These are phyloP conservation scores for Termitomyces sp. DNA, from an alignment of 768 basidiomycete genomes.

Conservation along the genomic window DNA sequence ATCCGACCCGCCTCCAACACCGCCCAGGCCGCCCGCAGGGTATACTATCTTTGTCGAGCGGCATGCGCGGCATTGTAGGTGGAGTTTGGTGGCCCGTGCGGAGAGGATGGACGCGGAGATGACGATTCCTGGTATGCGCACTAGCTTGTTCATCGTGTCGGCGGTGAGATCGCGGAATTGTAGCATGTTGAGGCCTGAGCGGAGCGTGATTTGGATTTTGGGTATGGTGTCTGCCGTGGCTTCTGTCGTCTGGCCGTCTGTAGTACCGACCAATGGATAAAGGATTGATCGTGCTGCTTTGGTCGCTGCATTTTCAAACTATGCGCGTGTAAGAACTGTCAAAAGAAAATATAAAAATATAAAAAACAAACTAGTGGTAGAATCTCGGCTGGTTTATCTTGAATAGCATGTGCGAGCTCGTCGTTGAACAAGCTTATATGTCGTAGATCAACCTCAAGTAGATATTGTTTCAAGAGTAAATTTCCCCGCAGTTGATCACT, in stretches of 20 bases:
- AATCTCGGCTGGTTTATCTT: constrained; percentile 85
- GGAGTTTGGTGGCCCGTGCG: constrained; percentile 87
- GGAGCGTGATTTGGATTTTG: constrained; percentile 82
- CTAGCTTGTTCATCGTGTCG: constrained; percentile 91
- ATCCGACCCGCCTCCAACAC: constrained; percentile 83
- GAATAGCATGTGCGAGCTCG: constrained; percentile 86
- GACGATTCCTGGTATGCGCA: constrained; percentile 96
- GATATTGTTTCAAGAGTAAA: constrained; percentile 80
- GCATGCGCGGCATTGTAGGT: constrained; percentile 91
- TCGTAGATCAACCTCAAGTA: constrained; percentile 82
- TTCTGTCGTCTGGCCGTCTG: constrained; percentile 35
- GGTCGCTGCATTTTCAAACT: constrained; percentile 93
- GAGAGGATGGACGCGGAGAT: constrained; percentile 94
- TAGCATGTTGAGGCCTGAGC: constrained; percentile 87
- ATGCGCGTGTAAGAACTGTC: background rate
- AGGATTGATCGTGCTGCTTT: constrained; percentile 80
- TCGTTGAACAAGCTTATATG: constrained; percentile 84
- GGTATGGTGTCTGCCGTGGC: constrained; percentile 38
- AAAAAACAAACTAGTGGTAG: constrained; percentile 69
- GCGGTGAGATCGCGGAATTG: constrained; percentile 94
- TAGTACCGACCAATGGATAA: constrained; percentile 65
- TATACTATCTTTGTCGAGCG: constrained; percentile 73
- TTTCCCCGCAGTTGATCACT: constrained; percentile 89
- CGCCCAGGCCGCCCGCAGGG: constrained; percentile 75
- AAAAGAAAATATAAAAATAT: background rate